Evolutionary conservation across 2,329 filamentous ascomycete species (phyloP), one percentile per base, ranked within the genome.

Genomic region (Trichoderma sp.): DNA sequence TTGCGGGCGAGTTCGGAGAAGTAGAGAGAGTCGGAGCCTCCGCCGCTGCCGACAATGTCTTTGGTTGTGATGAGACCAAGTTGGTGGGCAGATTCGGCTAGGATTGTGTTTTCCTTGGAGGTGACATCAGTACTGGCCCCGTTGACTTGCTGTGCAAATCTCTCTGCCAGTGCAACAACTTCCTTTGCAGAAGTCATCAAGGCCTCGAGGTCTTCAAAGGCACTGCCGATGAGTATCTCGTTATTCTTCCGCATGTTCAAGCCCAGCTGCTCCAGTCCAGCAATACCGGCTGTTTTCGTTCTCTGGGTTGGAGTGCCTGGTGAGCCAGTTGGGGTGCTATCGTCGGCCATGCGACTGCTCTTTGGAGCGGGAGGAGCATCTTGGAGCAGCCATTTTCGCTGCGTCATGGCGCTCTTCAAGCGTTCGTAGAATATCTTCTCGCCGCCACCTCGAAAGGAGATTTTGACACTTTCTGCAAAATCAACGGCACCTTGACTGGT

Each of bases 121-220:
- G 85, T 88, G 16, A 83, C 86, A n/a, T 84, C 86, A 27, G 86
- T 87, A 21, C 85, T 86, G 33, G 85, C 87, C 11, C 84, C 83
- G 71, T 87, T 87, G 24, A 83, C 83, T 76, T 94, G 91, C 14
- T 88, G 85, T 1, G 93, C 90, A 74, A 98, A 95, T 19, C 89
- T 89, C 79, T 98, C 95, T 0, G 96, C 96, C 53, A 99, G 89
- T 5, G 94, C 93, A 62, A 98, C 91, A 60, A 99, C 93, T 77
- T 99, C 93, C 77, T 98, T 97, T 5, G 96, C 96, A 4, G 95
- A 97, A 3, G 94, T 93, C 95, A 98, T 99, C 47, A 99, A 85
- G 4, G 96, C 94, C 77, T 98, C 95, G 0, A 99, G 87, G 76
- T 99, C 96, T 77, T 97, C 95, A 75, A 99, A 99, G 0, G 96